phyloP scores from a whole-genome alignment of 768 basidiomycete genomes.

The Filobasidium wieringae region DNA sequence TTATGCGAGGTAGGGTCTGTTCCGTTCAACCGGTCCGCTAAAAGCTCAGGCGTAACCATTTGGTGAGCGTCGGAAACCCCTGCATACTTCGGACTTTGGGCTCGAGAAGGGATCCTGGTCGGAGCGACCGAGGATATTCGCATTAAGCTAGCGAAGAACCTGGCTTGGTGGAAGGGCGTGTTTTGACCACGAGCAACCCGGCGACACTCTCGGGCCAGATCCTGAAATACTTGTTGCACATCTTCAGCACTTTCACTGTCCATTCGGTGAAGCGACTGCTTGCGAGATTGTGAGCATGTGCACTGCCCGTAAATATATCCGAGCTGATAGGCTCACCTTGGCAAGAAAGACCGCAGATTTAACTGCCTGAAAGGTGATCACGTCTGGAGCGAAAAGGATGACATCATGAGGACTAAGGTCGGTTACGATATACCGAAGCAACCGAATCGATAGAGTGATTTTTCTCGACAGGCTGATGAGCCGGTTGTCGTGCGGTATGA shows the following conservation, averaged over 20 bases:
- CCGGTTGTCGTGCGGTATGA: background rate
- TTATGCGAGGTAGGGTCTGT: background rate
- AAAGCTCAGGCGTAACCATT: background rate
- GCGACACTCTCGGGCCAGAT: slow-evolving; percentile 8
- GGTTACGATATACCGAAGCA: slow-evolving; percentile 14
- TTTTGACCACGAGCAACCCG: slow-evolving; percentile 9
- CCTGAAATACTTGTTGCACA: slow-evolving; percentile 8
- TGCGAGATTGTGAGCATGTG: background rate
- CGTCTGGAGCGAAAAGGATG: slow-evolving; percentile 10
- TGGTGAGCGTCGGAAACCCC: background rate
- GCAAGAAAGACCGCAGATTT: slow-evolving; percentile 12
- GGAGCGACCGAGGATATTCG: slow-evolving; percentile 12
- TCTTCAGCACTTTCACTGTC: slow-evolving; percentile 3
- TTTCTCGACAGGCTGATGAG: background rate
- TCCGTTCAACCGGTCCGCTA: slow-evolving; percentile 2
- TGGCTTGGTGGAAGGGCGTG: slow-evolving; percentile 11
- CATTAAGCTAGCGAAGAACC: slow-evolving; percentile 12
- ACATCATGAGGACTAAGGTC: slow-evolving; percentile 14
- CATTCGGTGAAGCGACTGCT: background rate
- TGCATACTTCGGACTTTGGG: background rate
- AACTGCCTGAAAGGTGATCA: slow-evolving; percentile 12
- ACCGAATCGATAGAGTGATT: slow-evolving; percentile 5
- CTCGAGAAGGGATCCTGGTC: slow-evolving; percentile 1
- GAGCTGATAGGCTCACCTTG: slow-evolving; percentile 4
- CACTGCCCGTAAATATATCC: background rate